Base-by-base conservation (phyloP, 163 green algal genomes). In the Chlamydomonas reinhardtii region DNA sequence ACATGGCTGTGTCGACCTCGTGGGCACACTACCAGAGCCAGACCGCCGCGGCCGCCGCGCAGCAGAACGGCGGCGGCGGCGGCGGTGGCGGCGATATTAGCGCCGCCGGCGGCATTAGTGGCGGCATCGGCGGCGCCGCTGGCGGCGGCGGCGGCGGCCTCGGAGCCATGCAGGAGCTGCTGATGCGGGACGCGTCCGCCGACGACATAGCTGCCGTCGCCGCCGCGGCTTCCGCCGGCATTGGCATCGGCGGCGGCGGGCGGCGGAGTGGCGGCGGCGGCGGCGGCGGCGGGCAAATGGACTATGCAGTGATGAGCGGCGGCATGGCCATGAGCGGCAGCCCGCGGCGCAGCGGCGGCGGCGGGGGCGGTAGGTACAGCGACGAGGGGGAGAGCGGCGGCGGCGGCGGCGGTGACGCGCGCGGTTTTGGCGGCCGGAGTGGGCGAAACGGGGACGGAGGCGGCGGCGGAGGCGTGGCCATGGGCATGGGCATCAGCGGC, bases 101-200 rank as follows among this genome's bases (percentile, higher is more conserved):
- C 59, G 22, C 24, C 22, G 22, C 59, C 5, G 59, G 22, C 59
- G 59, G 22, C 56, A 24, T 64, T 24, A 15, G 56, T 64, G 56
- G 56, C 56, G 62, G 61, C 19, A 35, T n/a, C 15, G 64, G 37
- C 15, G 64, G 64, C 27, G 64, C 64, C 29, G 64, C 29, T 29
- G 76, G 62, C 31, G 62, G 19, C 29, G 76, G 25, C 29, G 76
- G 25, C 25, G 25, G 61, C 54, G 62, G 35, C 76, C 35, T 34
- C 8, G 61, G 39, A 1, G 72, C 16, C 29, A 31, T 39, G 76
- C 76, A 83, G 75, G 75, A 73, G 35, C 34, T 83, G 11, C 75
- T 74, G 25, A 66, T 31, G 25, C 75, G 62, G 0, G 75, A 72
- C 24, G 64, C 19, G 48, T 56, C 48, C 0, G 20, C 64, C 9